These are phyloP conservation scores for Diutina rugosa DNA, from an alignment of 1,139 yeast genomes.

Conservation along the genomic window DNA sequence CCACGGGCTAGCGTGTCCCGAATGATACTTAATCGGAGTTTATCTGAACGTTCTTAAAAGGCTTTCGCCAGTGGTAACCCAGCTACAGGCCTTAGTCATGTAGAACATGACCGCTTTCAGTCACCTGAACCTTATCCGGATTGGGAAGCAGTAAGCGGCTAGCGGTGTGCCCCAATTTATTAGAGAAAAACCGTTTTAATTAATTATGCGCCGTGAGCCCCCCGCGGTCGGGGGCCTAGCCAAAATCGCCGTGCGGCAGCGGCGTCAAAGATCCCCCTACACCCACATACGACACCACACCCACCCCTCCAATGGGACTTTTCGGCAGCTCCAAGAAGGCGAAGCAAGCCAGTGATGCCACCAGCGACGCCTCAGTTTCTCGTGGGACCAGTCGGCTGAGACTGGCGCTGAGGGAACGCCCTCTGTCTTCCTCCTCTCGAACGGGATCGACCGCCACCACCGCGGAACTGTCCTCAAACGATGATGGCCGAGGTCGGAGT, in stretches of 20 bases:
- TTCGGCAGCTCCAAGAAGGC: not conserved
- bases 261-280: not conserved
- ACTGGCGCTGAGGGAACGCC: not conserved
- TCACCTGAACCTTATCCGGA: not conserved
- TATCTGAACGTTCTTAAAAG: too few relatives aligned
- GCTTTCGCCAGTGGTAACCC: too few relatives aligned
- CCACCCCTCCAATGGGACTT: not conserved
- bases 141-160: not conserved
- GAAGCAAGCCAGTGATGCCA: not conserved
- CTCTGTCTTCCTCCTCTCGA: not conserved
- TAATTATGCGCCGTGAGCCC: not conserved
- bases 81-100: too few relatives aligned
- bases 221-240: not conserved
- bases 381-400: not conserved
- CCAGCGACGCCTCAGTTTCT: not conserved
- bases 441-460: not conserved
- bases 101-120: not conserved
- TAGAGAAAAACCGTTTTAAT: not conserved
- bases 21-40: too few relatives aligned
- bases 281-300: not conserved
- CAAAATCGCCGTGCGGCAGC: not conserved
- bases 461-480: not conserved
- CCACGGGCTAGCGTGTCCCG: too few relatives aligned
- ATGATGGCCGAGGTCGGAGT: not conserved
- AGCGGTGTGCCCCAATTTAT: too few relatives aligned